A percentile compares a stretch with the other conserved stretches of the same genome.
phyloP scores from a whole-genome alignment of 2,329 filamentous ascomycete species.

The Emericellopsis atlantica region DNA sequence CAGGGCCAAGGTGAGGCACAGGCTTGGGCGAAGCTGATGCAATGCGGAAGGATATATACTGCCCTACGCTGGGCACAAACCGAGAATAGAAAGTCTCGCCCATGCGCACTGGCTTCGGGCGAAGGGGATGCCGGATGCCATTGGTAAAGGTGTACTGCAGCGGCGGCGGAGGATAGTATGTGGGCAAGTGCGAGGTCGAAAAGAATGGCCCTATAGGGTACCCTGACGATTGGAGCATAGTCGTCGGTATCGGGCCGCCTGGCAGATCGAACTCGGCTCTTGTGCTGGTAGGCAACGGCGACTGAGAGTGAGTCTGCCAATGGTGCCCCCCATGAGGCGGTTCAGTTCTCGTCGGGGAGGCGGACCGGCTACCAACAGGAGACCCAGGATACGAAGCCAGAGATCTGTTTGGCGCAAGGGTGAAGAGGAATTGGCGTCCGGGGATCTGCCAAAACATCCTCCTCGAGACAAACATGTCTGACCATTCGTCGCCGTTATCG shows the following conservation, averaged over 20 bases:
- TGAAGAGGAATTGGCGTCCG: slow-evolving; percentile 77
- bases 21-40: slow-evolving; percentile 57
- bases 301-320: slow-evolving; percentile 12
- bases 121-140: slow-evolving; percentile 69
- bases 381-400: slow-evolving; percentile 31
- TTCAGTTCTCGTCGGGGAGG: slow-evolving; percentile 31
- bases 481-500: slow-evolving; percentile 55
- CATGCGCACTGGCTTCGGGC: slow-evolving; percentile 80
- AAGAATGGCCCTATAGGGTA: slow-evolving; percentile 57
- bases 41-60: slow-evolving; percentile 82
- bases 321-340: slow-evolving; percentile 8
- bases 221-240: slow-evolving; percentile 16
- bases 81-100: slow-evolving; percentile 86
- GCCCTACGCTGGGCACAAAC: slow-evolving; percentile 67
- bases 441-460: slow-evolving; percentile 89
- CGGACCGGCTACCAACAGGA: slow-evolving; percentile 38
- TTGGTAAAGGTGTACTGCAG: slow-evolving; percentile 71
- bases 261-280: slow-evolving; percentile 22
- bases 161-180: slow-evolving; percentile 78
- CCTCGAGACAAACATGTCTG: slow-evolving; percentile 68
- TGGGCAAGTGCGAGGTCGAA: slow-evolving; percentile 75
- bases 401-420: slow-evolving; percentile 47
- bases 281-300: slow-evolving; percentile 6
- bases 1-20: slow-evolving; percentile 51
- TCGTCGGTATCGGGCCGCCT: slow-evolving; percentile 13